phyloP scores from a whole-genome alignment of 352 stramenopile genomes.

The Globisporangium megalacanthum region DNA sequence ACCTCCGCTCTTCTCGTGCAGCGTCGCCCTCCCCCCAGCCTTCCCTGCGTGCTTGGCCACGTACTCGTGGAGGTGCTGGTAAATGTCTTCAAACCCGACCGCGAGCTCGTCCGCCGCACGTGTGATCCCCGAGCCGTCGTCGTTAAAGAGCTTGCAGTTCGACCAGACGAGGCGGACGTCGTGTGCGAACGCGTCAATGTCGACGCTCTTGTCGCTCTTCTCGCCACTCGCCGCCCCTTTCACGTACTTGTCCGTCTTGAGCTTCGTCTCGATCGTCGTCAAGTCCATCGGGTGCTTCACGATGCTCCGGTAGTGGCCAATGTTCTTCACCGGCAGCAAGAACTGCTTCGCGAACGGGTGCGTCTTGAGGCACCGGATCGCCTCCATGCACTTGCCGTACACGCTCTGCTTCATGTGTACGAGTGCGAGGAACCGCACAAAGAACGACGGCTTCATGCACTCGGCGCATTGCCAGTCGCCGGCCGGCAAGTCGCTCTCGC shows the following conservation, averaged over 20 bases:
- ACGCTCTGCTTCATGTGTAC: conserved; percentile 51
- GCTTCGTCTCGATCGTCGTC: conserved; percentile 61
- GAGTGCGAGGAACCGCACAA: conserved; percentile 36
- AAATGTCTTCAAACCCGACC: conserved; percentile 57
- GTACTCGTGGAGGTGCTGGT: conserved; percentile 38
- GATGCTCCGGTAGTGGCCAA: conserved; percentile 66
- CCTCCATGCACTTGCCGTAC: conserved; percentile 57
- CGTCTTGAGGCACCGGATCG: conserved; percentile 60
- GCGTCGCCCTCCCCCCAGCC: not conserved
- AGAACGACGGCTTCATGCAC: conserved; percentile 70
- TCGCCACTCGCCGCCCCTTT: conserved; percentile 14
- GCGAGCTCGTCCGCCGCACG: conserved; percentile 66
- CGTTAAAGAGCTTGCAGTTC: conserved; percentile 85
- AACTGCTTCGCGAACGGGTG: conserved; percentile 82
- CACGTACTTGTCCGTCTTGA: conserved; percentile 52
- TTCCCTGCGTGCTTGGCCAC: not conserved
- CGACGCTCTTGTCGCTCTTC: conserved; percentile 26
- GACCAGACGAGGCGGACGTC: conserved; percentile 79
- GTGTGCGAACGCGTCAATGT: conserved; percentile 53
- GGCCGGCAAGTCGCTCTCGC: conserved; percentile 62
- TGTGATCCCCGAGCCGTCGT: conserved; percentile 74
- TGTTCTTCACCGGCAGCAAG: conserved; percentile 62
- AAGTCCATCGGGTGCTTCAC: conserved; percentile 83
- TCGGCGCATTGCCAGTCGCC: conserved; percentile 80
- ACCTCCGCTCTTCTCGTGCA: not conserved